These are phyloP conservation scores for Raphidocelis subcapitata DNA, from an alignment of 139 green algal species.

Conservation along the genomic window DNA sequence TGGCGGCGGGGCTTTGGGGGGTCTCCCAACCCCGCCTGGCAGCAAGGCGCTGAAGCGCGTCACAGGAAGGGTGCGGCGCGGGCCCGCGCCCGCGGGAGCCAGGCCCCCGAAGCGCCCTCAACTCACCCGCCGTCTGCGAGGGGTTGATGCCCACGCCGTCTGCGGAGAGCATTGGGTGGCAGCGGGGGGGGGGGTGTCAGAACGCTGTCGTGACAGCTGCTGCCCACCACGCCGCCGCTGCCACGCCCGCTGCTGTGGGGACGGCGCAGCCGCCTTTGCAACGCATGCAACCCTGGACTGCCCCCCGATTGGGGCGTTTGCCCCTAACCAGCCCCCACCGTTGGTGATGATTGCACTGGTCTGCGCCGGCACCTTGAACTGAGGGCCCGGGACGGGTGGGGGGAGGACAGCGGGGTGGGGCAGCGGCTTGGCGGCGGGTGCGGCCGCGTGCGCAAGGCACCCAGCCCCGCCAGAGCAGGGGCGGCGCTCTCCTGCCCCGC, in stretches of 20 bases:
- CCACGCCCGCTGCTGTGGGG: background rate
- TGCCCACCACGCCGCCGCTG: background rate
- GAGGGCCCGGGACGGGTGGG: constrained; percentile 20
- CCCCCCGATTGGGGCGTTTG: background rate
- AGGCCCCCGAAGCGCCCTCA: background rate
- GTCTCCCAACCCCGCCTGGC: too few species aligned
- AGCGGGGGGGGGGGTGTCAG: background rate
- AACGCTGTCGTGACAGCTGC: too few species aligned
- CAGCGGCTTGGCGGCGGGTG: background rate
- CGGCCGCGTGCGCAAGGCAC: too few species aligned
- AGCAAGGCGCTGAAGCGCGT: too few species aligned
- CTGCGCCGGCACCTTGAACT: constrained; percentile 90
- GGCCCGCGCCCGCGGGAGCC: background rate
- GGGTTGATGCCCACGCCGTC: constrained; percentile 98
- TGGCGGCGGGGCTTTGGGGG: too few species aligned
- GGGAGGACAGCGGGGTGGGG: background rate
- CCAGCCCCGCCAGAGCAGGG: too few species aligned
- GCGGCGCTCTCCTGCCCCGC: too few species aligned
- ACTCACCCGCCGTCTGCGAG: constrained; percentile 81
- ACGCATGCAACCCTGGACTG: background rate
- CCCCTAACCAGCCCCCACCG: constrained; percentile 45
- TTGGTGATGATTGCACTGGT: constrained; percentile 98
- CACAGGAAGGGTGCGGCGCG: too few species aligned
- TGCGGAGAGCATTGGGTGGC: constrained; percentile 13
- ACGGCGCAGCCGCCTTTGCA: background rate